Conservation (phyloP, 768 basidiomycete genomes). For the Podaxis pistillaris region DNA sequence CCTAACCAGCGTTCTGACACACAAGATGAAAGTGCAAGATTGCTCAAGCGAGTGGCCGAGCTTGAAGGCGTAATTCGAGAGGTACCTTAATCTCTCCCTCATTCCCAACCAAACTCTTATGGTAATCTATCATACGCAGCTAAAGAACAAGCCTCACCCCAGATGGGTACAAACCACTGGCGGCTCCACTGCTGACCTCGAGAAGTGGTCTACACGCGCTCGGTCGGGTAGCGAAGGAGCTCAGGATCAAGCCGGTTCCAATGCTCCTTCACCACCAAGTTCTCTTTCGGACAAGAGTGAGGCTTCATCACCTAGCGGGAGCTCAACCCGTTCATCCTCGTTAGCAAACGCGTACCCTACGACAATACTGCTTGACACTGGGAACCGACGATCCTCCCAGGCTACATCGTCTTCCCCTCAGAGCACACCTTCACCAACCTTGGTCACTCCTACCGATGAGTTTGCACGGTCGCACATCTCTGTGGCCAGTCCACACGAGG, state of each 20-base stretch:
- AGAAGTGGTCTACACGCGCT: conserved; percentile 26
- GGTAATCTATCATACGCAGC: conserved; percentile 29
- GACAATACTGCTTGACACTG: conserved; percentile 21
- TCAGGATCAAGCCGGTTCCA: conserved; percentile 19
- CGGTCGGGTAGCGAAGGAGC: conserved; percentile 19
- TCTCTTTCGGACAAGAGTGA: conserved; percentile 31
- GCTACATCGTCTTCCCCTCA: conserved; percentile 30
- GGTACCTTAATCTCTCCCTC: conserved; percentile 36
- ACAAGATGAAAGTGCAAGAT: conserved; percentile 62
- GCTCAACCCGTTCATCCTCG: conserved; percentile 17
- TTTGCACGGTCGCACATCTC: conserved; percentile 31
- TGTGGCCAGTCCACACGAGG: conserved; percentile 24
- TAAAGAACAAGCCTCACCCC: conserved; percentile 74
- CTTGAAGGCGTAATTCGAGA: conserved; percentile 84
- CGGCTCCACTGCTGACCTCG: conserved; percentile 28
- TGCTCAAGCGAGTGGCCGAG: conserved; percentile 76
- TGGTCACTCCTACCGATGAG: conserved; percentile 48
- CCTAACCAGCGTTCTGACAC: conserved; percentile 53
- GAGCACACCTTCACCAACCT: conserved; percentile 37
- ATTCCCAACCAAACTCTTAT: conserved; percentile 31
- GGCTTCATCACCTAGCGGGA: conserved; percentile 14
- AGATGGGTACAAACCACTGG: conserved; percentile 54
- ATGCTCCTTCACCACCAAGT: conserved; percentile 28
- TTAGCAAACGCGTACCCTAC: conserved; percentile 20
- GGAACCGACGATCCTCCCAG: conserved; percentile 29